Evolutionary conservation across 164 flowering plant genomes (phyloP).

Genomic region (Chloranthus sessilifolius): DNA sequence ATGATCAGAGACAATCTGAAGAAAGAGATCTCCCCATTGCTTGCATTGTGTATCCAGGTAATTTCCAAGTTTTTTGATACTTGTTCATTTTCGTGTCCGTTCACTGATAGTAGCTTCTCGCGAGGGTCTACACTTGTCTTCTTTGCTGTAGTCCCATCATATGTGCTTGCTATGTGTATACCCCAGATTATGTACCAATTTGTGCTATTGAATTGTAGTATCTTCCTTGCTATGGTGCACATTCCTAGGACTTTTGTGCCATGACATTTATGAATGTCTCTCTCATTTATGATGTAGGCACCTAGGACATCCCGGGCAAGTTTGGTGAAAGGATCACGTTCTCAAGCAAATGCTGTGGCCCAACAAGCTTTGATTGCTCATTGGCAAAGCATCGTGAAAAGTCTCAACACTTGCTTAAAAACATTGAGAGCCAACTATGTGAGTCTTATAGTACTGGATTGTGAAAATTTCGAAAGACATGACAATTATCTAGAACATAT

Average conservation of each 20-base stretch:
- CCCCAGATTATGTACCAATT: too few species aligned
- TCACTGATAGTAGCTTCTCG: too few species aligned
- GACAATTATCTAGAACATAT: background rate
- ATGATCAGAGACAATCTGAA: conserved; percentile 95
- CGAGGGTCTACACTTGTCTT: too few species aligned
- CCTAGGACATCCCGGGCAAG: conserved; percentile 91
- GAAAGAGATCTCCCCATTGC: conserved; percentile 95
- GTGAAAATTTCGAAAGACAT: background rate
- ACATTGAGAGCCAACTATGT: conserved; percentile 83
- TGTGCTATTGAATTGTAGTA: too few species aligned
- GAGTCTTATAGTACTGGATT: conserved; percentile 26
- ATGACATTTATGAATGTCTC: too few species aligned
- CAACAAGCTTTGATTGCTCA: conserved; percentile 96
- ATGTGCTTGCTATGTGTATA: too few species aligned
- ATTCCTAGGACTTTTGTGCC: too few species aligned
- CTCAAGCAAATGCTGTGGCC: conserved; percentile 91
- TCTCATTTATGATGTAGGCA: conserved; percentile 45
- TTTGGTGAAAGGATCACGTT: conserved; percentile 77
- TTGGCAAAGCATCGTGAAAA: conserved; percentile 96
- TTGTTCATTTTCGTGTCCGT: too few species aligned
- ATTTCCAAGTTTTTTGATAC: too few species aligned
- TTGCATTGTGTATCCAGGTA: conserved; percentile 97
- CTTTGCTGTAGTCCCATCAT: too few species aligned
- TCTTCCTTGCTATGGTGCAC: too few species aligned
- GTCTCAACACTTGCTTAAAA: conserved; percentile 59